phyloP scores from a whole-genome alignment of 192 early-diverging fungal species.

The Pilobolus umbonatus region DNA sequence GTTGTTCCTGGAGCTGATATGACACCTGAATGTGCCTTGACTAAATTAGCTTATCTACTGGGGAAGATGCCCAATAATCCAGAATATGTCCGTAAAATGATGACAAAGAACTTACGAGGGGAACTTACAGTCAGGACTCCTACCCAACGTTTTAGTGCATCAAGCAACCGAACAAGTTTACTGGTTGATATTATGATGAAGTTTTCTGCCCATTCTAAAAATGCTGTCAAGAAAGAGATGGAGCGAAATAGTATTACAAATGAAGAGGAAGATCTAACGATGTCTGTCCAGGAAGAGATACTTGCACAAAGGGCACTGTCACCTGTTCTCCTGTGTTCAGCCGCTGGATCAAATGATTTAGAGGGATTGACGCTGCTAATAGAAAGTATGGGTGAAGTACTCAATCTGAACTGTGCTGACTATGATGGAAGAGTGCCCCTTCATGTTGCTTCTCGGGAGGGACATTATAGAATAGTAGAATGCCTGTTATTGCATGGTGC shows the following conservation, averaged over 20 bases:
- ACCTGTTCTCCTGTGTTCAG: conserved; percentile 82
- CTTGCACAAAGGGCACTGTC: conserved; percentile 74
- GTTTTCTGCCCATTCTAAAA: conserved; percentile 22
- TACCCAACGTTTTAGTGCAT: conserved; percentile 62
- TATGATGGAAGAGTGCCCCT: conserved; percentile 81
- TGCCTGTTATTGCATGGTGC: conserved; percentile 81
- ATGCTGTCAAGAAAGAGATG: conserved; percentile 11
- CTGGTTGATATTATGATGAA: conserved; percentile 46
- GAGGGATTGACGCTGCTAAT: conserved; percentile 68
- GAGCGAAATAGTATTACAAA: not conserved
- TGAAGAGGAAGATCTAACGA: not conserved
- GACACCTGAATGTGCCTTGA: conserved; percentile 93
- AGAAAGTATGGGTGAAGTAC: conserved; percentile 44
- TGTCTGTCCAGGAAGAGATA: conserved; percentile 48
- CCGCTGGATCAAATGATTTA: conserved; percentile 79
- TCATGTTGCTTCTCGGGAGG: conserved; percentile 80
- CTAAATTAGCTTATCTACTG: conserved; percentile 92
- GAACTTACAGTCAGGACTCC: conserved; percentile 78
- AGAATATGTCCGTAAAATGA: conserved; percentile 65
- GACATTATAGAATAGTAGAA: conserved; percentile 66
- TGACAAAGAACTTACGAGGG: conserved; percentile 84
- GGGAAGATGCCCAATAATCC: conserved; percentile 45
- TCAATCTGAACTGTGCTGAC: conserved; percentile 71
- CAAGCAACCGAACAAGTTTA: conserved; percentile 49
- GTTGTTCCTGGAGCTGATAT: conserved; percentile 91